phyloP scores from a whole-genome alignment of 495 filamentous ascomycete species.

The Trichoderma gamsii region DNA sequence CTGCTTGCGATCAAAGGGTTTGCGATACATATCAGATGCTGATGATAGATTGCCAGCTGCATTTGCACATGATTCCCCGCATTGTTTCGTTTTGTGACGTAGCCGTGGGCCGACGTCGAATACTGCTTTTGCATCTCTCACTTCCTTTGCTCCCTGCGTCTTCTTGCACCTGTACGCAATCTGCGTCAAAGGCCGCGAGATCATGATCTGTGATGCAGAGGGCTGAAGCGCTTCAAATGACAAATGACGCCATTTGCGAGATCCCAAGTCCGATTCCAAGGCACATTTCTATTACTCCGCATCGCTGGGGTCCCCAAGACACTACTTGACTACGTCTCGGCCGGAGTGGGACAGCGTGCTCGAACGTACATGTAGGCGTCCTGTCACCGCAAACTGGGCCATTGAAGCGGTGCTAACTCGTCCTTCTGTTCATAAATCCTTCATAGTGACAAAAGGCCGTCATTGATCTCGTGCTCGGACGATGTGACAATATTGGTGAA shows the following conservation, averaged over 20 bases:
- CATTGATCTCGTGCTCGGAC: background rate
- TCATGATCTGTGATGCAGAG: background rate
- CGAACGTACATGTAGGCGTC: background rate
- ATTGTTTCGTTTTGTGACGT: background rate
- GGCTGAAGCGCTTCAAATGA: background rate
- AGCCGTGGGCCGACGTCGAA: background rate
- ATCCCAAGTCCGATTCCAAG: background rate
- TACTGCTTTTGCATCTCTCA: background rate
- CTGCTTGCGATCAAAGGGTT: background rate
- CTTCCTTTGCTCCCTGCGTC: background rate
- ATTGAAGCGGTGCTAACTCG: background rate
- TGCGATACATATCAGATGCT: background rate
- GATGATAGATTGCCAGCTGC: background rate
- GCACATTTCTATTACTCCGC: background rate
- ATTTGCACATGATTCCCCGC: background rate
- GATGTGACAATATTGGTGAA: background rate
- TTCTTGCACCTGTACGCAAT: background rate
- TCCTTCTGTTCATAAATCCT: background rate
- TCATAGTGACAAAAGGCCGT: background rate
- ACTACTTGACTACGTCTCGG: background rate
- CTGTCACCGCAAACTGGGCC: background rate
- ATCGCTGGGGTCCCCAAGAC: background rate
- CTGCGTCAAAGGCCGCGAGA: background rate
- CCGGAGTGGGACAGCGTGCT: background rate
- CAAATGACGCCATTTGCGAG: background rate